Base-by-base conservation (phyloP, 2,329 filamentous ascomycete genomes). In the Chaetomium strumarium region DNA sequence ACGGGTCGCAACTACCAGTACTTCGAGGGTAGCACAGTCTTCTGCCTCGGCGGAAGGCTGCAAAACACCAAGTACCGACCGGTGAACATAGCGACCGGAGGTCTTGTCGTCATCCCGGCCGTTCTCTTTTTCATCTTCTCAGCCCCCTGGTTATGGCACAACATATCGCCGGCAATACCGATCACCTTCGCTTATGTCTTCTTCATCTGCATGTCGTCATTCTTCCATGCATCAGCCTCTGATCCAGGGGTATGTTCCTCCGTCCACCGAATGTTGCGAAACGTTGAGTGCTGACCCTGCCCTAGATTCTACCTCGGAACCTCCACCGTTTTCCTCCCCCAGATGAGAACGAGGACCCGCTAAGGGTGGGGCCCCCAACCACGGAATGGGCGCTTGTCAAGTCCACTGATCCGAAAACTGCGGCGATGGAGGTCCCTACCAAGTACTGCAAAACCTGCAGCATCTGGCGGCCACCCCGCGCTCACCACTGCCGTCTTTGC, bases 371-470 rank as follows among this genome's bases (percentile, higher is more conserved):
- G 1, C 92, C 91, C 16, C 83, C 90, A 1, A 93, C 87, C 7
- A 97, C 89, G 47, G 90, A 95, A 68, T 99, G 93, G 93, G 87
- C 88, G 8, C 82, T 95, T 74, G 88, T 97, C 61, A 88, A 91
- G 64, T 88, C 90, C 10, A 81, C 86, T 36, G 85, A 85, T 55
- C 83, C 75, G 38, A 75, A 81, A 10, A 86, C 88, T 31, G 86
- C 90, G 9, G 91, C 91, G 6, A 96, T 99, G 89, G 93, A 99
- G 67, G 91, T 99, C 1, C 93, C 93, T 0, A 91, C 92, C 56
- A 97, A 99, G 72, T 96, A 95, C 72, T 99, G 93, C 79, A 92
- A 91, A 67, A 95, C 91, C 16, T 99, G 93, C 75, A 90, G 90
- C 64, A 91, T 99, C 61, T 99, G 93, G 93, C 87, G 93, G 2